Base-by-base conservation (phyloP, 257 asterid species). In the Parsonsia alboflavescens region DNA sequence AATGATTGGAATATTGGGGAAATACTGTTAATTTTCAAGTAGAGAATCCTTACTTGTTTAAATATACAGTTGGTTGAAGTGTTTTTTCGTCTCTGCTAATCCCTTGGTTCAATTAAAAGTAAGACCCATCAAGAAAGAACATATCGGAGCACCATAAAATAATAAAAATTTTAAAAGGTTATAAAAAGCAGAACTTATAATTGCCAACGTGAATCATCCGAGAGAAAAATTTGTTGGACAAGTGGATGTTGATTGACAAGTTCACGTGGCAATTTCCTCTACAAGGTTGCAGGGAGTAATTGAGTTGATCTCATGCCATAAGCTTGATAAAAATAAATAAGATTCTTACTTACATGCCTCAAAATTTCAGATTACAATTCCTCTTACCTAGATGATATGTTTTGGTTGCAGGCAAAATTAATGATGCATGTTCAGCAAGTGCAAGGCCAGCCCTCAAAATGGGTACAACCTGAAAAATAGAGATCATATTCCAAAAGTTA, bases 401-500 rank as follows among this genome's bases (percentile, higher is more conserved):
- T 70, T 84, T 92, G 70, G 88, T 88, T 22, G 96, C 89, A 1
- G 99, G 97, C 77, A 95, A 85, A 84, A 95, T 73, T 75, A 96
- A 88, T 65, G 97, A 76, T 73, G 97, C 98, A 77, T 92, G 88
- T 84, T 95, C 99, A 15, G 99, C 97, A 82, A 95, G 88, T 73
- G 96, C 99, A 78, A 95, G 96, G 74, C 99, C 99, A 76, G 98
- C 99, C 83, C 99, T 92, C 94, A 95, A 80, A 79, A 95, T 90
- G 75, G 99, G 99, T 82, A 95, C 85, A 79, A 95, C 81, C 99
- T 95, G 92, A 75, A 85, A 73, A 33, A 78, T 68, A 63, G 83
- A 62, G 57, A 77, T 0, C 15, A 53, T 39, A 58, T 2, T 42
- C 17, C 13, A 24, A 62, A 22, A 41, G 75, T 76, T 45, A 76